phyloP scores from a whole-genome alignment of 148 eudicot genomes.

The Silene conica region DNA sequence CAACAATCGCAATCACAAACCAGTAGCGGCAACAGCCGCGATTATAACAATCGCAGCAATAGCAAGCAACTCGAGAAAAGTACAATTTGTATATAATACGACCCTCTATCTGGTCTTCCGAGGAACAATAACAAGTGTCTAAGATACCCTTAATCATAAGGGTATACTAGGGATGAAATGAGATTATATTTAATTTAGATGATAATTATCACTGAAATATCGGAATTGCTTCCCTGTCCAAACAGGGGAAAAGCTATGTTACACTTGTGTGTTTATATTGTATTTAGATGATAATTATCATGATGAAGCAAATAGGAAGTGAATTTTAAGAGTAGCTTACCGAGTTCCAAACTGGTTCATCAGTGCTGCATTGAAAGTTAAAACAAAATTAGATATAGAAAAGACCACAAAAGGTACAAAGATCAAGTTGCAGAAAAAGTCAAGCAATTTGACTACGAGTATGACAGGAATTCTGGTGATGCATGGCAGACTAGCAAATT shows the following conservation, averaged over 20 bases:
- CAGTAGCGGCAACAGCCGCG: background rate
- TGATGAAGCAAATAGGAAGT: background rate
- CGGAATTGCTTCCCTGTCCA: background rate
- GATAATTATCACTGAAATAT: background rate
- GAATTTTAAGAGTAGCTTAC: slow-evolving; percentile 40
- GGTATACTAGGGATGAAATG: background rate
- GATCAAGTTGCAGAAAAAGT: background rate
- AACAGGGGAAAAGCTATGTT: background rate
- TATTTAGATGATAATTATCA: background rate
- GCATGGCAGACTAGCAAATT: background rate
- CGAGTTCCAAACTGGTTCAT: slow-evolving; percentile 73
- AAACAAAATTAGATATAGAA: background rate
- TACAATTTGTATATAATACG: background rate
- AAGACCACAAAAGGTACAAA: background rate
- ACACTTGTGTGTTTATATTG: background rate
- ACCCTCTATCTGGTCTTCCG: background rate
- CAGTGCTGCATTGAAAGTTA: slow-evolving; percentile 49
- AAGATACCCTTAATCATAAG: background rate
- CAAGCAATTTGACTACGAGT: background rate
- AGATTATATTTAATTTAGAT: background rate
- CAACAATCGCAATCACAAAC: too few species aligned
- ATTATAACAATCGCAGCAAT: background rate
- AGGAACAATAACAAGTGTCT: background rate
- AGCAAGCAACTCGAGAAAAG: background rate
- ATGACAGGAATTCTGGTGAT: background rate